These are phyloP conservation scores for Helenozyma rhizophorensis DNA, from an alignment of 805 yeast species.

Conservation along the genomic window DNA sequence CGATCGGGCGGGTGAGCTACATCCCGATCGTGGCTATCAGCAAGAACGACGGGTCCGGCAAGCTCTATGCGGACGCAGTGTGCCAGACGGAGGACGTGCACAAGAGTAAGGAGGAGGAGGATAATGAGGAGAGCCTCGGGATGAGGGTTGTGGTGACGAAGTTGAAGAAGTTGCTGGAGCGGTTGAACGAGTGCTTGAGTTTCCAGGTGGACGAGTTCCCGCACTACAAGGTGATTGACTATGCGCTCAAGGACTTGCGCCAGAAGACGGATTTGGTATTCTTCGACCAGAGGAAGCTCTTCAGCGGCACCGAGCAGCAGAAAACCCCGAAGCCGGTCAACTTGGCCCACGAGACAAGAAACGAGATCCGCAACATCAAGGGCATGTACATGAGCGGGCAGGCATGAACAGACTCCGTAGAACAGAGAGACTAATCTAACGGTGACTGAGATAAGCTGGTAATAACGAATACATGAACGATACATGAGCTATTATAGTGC, in stretches of 20 bases:
- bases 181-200: slow-evolving; percentile 22
- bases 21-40: slow-evolving; percentile 39
- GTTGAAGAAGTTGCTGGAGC: slow-evolving; percentile 18
- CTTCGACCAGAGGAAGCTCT: slow-evolving; percentile 30
- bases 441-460: too few relatives aligned
- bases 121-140: slow-evolving; percentile 21
- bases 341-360: slow-evolving; percentile 31
- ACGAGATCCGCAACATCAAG: slow-evolving; percentile 37
- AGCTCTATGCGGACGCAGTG: slow-evolving; percentile 33
- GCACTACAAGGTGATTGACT: slow-evolving; percentile 27
- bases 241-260: slow-evolving; percentile 31
- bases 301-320: slow-evolving; percentile 14
- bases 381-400: slow-evolving; percentile 44
- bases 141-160: slow-evolving; percentile 21
- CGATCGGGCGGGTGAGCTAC: slow-evolving; percentile 30
- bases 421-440: too few relatives aligned
- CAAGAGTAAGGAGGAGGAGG: slow-evolving; percentile 14
- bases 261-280: slow-evolving; percentile 31
- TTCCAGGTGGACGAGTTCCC: slow-evolving; percentile 27
- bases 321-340: slow-evolving; percentile 10
- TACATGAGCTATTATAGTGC: too few relatives aligned
- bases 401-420: slow-evolving; percentile 17
- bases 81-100: slow-evolving; percentile 32
- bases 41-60: slow-evolving; percentile 23
- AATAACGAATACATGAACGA: too few relatives aligned